Percentiles rank a stretch among this genome's conserved stretches.
Evolutionary conservation across 2,329 filamentous ascomycete genomes (phyloP).

Genomic region (Conoideocrella luteorostrata): DNA sequence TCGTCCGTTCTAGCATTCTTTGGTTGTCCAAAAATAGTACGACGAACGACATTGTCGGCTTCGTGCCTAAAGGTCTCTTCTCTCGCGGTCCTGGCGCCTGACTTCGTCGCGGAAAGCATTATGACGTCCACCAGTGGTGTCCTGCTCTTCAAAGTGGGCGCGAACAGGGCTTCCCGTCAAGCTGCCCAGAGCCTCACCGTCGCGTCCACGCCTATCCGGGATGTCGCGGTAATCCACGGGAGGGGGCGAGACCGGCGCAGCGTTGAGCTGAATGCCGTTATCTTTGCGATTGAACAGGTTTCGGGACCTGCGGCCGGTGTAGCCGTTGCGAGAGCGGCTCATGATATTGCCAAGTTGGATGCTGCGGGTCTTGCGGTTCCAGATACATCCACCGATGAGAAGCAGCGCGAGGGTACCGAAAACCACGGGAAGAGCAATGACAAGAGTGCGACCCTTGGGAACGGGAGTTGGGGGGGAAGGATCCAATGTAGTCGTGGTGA

Average conservation of each 20-base stretch:
- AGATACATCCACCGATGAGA: conserved; percentile 50
- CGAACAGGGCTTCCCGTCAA: conserved; percentile 41
- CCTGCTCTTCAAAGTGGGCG: conserved; percentile 33
- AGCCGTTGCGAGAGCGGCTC: conserved; percentile 37
- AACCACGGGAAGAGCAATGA: conserved; percentile 46
- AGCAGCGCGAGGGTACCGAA: conserved; percentile 41
- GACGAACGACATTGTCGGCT: too few species aligned
- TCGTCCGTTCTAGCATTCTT: not conserved
- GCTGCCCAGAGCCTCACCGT: conserved; percentile 45
- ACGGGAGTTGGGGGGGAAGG: conserved; percentile 26
- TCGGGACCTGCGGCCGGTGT: conserved; percentile 33
- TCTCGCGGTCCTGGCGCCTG: conserved; percentile 33
- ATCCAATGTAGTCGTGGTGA: conserved; percentile 27
- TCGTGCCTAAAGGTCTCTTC: too few species aligned
- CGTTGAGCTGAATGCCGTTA: conserved; percentile 40
- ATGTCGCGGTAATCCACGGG: conserved; percentile 20
- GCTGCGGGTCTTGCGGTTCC: conserved; percentile 43
- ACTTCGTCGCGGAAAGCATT: conserved; percentile 47
- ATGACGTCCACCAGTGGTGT: conserved; percentile 21
- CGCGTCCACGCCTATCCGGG: conserved; percentile 20
- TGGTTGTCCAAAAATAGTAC: too few species aligned
- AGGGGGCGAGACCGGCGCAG: conserved; percentile 16
- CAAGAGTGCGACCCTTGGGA: conserved; percentile 34
- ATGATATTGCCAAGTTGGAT: conserved; percentile 48
- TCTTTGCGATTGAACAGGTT: conserved; percentile 29